Base-by-base conservation (phyloP, 345 rosid species). In the Acer negundo region DNA sequence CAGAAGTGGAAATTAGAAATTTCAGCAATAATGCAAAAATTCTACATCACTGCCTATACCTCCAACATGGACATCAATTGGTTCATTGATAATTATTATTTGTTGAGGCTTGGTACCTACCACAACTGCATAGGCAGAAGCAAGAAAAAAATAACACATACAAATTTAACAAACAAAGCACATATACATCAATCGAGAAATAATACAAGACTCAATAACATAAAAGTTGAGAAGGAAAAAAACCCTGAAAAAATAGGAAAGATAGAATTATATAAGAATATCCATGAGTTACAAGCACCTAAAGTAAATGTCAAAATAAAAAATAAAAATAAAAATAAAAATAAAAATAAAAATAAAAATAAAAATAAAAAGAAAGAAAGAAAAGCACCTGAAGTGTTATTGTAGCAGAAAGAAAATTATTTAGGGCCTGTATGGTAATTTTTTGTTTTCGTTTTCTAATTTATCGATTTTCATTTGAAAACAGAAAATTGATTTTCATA, bases 41-140 rank as follows among this genome's bases (percentile, higher is more conserved):
- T 55, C 20, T 10, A 44, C 53, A 23, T 16, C 55, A 15, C 38
- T 53, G 62, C 7, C 56, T 66, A 47, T 71, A 82, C 80, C 73
- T 64, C 63, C 80, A 28, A 22, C 40, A 55, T 81, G 74, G 7
- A 81, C 76, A 62, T 72, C 76, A 51, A 75, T 66, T 5, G 67
- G 80, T 62, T 16, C 69, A 69, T 11, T 80, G 24, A 56, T 49
- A 55, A 62, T 47, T 64, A 62, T 58, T 44, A 26, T 72, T 46
- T 20, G 65, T 56, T 46, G 16, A 49, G 78, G 28, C 59, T 22
- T 44, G 24, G 51, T 49, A 69, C 64, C 28, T 47, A 59, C 72
- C 46, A 73, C 63, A 75, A 75, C 82, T 77, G 64, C 46, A 65
- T 40, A 19, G 23, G 26, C 23, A 59, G 2, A 69, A 22, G 20